Conservation (phyloP, 306 rosid species). For the Gleditsia sinensis region DNA sequence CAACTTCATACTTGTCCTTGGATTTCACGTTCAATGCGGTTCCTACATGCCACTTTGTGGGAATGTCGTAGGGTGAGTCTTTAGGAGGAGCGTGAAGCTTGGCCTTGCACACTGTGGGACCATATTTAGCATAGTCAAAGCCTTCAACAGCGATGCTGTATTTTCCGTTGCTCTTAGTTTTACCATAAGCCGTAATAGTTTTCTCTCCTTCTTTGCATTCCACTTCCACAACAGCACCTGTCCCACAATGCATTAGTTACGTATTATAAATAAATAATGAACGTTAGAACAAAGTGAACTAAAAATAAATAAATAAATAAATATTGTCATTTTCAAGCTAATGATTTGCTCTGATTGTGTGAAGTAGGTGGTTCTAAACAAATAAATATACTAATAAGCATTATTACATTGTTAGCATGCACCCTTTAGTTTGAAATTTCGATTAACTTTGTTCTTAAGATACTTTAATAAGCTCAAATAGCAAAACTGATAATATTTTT, state of each 20-base stretch:
- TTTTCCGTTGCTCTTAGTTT: conserved; percentile 83
- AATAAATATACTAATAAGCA: background rate
- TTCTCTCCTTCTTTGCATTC: conserved; percentile 70
- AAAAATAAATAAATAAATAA: background rate
- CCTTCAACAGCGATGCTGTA: conserved; percentile 58
- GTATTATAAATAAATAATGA: no score
- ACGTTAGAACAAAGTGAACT: background rate
- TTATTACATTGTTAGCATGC: background rate
- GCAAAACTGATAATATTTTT: no score
- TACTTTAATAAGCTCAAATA: no score
- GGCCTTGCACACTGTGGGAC: conserved; percentile 72
- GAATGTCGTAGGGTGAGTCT: conserved; percentile 72
- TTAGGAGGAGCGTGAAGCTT: conserved; percentile 79
- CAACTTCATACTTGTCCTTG: conserved; percentile 70
- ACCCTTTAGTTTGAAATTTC: no score
- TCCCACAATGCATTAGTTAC: background rate
- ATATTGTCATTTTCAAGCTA: background rate
- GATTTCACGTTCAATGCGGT: conserved; percentile 69
- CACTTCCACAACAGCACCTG: conserved; percentile 85
- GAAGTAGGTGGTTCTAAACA: background rate
- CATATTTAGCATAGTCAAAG: conserved; percentile 68
- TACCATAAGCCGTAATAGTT: conserved; percentile 67
- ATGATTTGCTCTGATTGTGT: background rate
- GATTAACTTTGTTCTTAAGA: no score
- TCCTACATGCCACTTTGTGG: conserved; percentile 66